Conservation (phyloP, 805 yeast genomes). For the Clavispora fructus region DNA sequence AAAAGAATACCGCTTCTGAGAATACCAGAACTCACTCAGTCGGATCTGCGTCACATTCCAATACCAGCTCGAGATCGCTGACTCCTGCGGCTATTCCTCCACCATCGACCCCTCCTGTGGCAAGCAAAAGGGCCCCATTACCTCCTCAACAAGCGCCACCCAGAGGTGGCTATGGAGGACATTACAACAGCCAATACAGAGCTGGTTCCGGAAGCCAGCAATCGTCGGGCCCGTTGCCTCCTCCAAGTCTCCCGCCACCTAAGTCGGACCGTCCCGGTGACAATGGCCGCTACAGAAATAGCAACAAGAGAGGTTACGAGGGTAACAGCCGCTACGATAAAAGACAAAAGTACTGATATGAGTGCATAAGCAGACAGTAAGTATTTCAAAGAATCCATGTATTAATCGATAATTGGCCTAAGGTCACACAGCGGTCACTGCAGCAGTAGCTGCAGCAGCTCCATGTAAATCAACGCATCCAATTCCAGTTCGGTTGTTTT, state of each 20-base stretch:
- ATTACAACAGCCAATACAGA: background rate
- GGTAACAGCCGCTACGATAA: conserved; percentile 25
- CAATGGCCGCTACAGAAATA: background rate
- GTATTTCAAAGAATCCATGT: background rate
- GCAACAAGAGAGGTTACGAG: conserved; percentile 21
- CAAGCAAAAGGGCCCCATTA: conserved; percentile 1
- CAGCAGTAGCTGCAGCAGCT: background rate
- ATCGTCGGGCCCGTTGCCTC: conserved; percentile 10
- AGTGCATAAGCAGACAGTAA: no score
- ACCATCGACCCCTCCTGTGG: background rate
- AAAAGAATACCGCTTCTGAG: background rate
- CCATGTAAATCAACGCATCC: background rate
- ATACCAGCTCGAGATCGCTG: background rate
- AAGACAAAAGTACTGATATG: conserved; percentile 20
- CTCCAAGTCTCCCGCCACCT: conserved; percentile 14
- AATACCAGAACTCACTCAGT: background rate
- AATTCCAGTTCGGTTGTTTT: conserved; percentile 1
- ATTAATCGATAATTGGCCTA: background rate
- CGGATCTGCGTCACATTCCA: background rate
- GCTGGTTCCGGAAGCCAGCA: background rate
- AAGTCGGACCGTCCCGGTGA: conserved; percentile 2
- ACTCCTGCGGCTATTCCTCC: conserved; percentile 1
- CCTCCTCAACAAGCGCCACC: conserved; percentile 10
- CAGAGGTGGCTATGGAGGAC: background rate
- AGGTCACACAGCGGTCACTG: no score